A percentile compares a stretch with the other conserved stretches of the same genome.
phyloP scores from a whole-genome alignment of 345 rosid genomes.

The Hirschfeldia incana region DNA sequence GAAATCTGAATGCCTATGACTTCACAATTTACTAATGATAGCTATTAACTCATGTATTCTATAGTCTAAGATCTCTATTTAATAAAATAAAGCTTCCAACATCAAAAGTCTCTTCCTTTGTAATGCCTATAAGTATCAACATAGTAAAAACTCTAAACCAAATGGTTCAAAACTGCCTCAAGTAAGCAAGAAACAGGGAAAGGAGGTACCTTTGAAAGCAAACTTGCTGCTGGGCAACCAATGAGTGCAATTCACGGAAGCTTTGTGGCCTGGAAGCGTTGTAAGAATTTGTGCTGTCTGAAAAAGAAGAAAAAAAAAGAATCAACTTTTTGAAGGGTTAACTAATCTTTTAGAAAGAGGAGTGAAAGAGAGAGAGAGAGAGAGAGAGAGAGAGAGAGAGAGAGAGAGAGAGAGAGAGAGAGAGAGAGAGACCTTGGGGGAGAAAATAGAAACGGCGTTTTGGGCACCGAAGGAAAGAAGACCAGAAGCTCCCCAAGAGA shows the following conservation, averaged over 20 bases:
- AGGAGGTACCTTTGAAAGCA: constrained; percentile 65
- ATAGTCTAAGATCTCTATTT: too few relatives aligned
- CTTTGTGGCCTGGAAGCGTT: constrained; percentile 85
- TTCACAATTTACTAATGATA: background rate
- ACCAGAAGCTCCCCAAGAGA: constrained; percentile 86
- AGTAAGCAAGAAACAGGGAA: background rate
- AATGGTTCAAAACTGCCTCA: background rate
- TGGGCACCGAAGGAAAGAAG: constrained; percentile 85
- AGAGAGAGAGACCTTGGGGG: constrained; percentile 70
- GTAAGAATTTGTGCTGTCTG: constrained; percentile 83
- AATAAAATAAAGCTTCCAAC: background rate
- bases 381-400: too few relatives aligned
- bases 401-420: too few relatives aligned
- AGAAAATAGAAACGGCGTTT: constrained; percentile 80
- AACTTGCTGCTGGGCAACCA: constrained; percentile 83
- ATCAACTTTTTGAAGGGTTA: background rate
- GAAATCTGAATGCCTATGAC: constrained; percentile 7
- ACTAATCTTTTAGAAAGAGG: background rate
- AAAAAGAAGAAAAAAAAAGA: background rate
- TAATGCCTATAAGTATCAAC: background rate
- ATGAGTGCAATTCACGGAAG: constrained; percentile 80
- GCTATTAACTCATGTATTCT: too few relatives aligned
- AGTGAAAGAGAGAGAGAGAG: constrained; percentile 20
- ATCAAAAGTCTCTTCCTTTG: constrained; percentile 4
- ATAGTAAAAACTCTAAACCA: background rate